These are phyloP conservation scores for Rachicladosporium sp. DNA, from an alignment of 2,329 filamentous ascomycete genomes.

Conservation along the genomic window DNA sequence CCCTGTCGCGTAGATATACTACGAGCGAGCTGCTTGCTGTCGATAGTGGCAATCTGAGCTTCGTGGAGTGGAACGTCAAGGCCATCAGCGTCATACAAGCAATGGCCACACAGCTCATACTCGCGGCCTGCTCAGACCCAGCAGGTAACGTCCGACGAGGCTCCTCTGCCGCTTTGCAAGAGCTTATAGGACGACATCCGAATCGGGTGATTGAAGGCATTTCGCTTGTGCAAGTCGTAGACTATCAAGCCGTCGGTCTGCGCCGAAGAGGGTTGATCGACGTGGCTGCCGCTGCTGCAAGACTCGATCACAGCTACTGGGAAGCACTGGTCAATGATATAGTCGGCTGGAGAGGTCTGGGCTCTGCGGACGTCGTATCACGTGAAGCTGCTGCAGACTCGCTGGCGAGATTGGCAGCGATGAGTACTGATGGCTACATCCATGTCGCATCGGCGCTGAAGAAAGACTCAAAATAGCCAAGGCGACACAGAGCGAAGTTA, in stretches of 20 bases:
- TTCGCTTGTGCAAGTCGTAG: conserved; percentile 71
- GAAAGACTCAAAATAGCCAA: conserved; percentile 10
- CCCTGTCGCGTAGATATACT: conserved; percentile 72
- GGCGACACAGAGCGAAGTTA: conserved; percentile 8
- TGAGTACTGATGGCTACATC: conserved; percentile 17
- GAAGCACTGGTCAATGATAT: conserved; percentile 57
- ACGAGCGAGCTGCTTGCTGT: conserved; percentile 63
- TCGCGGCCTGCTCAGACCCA: conserved; percentile 73
- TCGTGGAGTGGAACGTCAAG: background rate
- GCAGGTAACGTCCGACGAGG: conserved; percentile 88
- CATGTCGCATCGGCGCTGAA: too few relatives aligned
- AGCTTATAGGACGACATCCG: conserved; percentile 84
- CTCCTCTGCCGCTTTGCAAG: conserved; percentile 84
- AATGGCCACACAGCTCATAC: conserved; percentile 68
- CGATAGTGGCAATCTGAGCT: conserved; percentile 19
- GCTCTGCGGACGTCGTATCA: conserved; percentile 61
- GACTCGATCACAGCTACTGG: conserved; percentile 53
- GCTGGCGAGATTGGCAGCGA: conserved; percentile 44
- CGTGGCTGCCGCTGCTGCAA: conserved; percentile 57
- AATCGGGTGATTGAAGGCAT: conserved; percentile 75
- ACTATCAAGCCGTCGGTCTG: conserved; percentile 88
- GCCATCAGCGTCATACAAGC: conserved; percentile 40
- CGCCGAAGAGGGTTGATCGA: conserved; percentile 68
- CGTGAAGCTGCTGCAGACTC: conserved; percentile 59
- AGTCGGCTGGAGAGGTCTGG: conserved; percentile 78